Evolutionary conservation across 2,329 filamentous ascomycete genomes (phyloP), one percentile per base, ranked within the genome.

Genomic region (Amphichorda felina): DNA sequence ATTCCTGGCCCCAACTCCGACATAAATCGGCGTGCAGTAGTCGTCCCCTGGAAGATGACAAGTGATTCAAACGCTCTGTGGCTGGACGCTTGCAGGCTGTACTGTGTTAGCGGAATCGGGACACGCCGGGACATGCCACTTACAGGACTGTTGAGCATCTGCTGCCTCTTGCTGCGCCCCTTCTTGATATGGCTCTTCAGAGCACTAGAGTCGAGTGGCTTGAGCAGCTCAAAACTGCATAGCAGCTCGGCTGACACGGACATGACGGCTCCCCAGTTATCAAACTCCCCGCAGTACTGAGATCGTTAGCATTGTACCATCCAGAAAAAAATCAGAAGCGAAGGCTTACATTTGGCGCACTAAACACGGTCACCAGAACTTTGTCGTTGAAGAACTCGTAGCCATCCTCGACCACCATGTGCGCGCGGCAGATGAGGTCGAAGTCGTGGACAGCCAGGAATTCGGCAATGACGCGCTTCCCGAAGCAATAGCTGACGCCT

Each of bases 151-250:
- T 94, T 95, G 40, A 95, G 71, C 74, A 94, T 93, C 60, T 79
- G 89, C 59, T 94, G 86, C 41, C 89, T 75, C 68, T 93, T 93
- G 61, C 88, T 94, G 41, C 88, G 75, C 42, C 88, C 88, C 66
- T 95, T 96, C 68, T 98, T 98, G 61, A 98, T 98, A 54, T 98
- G 91, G 48, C 82, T 95, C 72, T 98, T 98, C 42, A 98, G 68
- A 24, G 89, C 89, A 49, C 84, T 93, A 10, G 88, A 95, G 59
- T 98, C 91, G 32, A 98, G 71, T 7, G 91, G 91, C 59, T 98
- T 98, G 41, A 98, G 70, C 13, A 98, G 70, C 60, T 98, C 91
- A 53, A 98, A 98, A 55, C 88, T 95, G 63, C 91, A 98, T 2
- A 98, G 74, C 35, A 98, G 63, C 57, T 96, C 91, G 11, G 75